Percentiles rank a stretch among this genome's conserved stretches.
phyloP scores from a whole-genome alignment of 2,329 filamentous ascomycete genomes.

The Fusarium praegraminearum region DNA sequence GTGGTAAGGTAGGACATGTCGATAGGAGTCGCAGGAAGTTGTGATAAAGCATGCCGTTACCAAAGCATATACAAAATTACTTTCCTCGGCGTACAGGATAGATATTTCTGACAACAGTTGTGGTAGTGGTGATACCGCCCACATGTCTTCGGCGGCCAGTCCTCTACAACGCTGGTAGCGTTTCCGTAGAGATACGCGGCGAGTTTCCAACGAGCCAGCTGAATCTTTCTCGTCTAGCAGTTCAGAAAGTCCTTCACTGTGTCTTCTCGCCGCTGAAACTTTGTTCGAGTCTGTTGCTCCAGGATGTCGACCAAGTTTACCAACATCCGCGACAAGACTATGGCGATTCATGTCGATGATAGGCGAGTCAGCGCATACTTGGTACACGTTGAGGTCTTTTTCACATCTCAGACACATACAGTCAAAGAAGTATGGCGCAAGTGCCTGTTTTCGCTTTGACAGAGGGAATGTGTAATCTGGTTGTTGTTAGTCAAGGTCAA shows the following conservation, averaged over 20 bases:
- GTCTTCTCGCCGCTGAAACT: slow-evolving; percentile 29
- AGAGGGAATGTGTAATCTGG: slow-evolving; percentile 63
- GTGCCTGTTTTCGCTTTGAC: slow-evolving; percentile 56
- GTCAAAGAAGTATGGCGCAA: slow-evolving; percentile 64
- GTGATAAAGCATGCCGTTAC: slow-evolving; percentile 62
- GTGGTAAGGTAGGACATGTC: slow-evolving; percentile 63
- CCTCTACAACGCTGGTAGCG: slow-evolving; percentile 44
- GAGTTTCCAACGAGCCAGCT: slow-evolving; percentile 47
- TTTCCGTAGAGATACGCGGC: slow-evolving; percentile 32
- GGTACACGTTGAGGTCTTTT: slow-evolving; percentile 65
- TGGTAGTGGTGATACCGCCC: slow-evolving; percentile 64
- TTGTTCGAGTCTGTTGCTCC: slow-evolving; percentile 39
- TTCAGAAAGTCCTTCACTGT: slow-evolving; percentile 48
- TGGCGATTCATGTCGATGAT: slow-evolving; percentile 58
- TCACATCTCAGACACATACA: slow-evolving; percentile 65
- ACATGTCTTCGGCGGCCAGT: slow-evolving; percentile 52
- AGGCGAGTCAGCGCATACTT: slow-evolving; percentile 60
- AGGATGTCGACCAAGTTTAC: slow-evolving; percentile 47
- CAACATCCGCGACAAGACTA: slow-evolving; percentile 59
- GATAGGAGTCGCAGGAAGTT: slow-evolving; percentile 63
- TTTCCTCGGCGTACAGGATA: slow-evolving; percentile 58
- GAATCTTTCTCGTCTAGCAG: slow-evolving; percentile 42
- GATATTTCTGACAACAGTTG: slow-evolving; percentile 59
- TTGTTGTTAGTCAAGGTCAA: slow-evolving; percentile 1
- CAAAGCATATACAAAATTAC: slow-evolving; percentile 59